These are phyloP conservation scores for Geotrichum candidum DNA, from an alignment of 1,139 yeast genomes.

Conservation along the genomic window DNA sequence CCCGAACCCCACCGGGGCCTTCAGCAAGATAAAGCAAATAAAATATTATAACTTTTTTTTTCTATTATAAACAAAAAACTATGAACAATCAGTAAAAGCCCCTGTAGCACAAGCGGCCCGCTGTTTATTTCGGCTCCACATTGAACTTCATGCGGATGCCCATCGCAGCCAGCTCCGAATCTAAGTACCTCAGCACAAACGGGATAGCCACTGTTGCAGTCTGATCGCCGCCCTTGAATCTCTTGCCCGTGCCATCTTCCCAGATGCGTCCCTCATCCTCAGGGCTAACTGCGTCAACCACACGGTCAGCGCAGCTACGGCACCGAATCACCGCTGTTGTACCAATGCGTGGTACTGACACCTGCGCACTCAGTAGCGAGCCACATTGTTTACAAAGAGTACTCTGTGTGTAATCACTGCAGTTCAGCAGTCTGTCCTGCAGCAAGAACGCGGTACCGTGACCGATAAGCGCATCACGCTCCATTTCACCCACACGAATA, in stretches of 20 bases:
- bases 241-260: constrained; percentile 96
- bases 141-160: constrained; percentile 90
- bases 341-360: constrained; percentile 87
- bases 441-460: constrained; percentile 96
- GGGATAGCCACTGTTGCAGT: constrained; percentile 96
- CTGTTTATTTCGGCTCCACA: constrained; percentile 41
- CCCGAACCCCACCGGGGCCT: background rate
- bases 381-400: constrained; percentile 91
- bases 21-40: background rate
- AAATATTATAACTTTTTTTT: background rate
- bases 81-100: background rate
- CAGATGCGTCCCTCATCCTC: constrained; percentile 76
- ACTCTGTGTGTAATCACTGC: constrained; percentile 92
- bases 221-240: constrained; percentile 84
- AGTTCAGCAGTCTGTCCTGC: constrained; percentile 91
- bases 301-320: constrained; percentile 78
- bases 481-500: constrained; percentile 99
- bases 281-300: constrained; percentile 39
- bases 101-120: background rate
- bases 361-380: constrained; percentile 79
- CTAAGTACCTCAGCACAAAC: constrained; percentile 88
- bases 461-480: constrained; percentile 97
- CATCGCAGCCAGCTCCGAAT: constrained; percentile 96
- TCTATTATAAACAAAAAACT: constrained; percentile 1
- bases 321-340: constrained; percentile 73